phyloP scores from a whole-genome alignment of 345 rosid species.

The Lagerstroemia speciosa region DNA sequence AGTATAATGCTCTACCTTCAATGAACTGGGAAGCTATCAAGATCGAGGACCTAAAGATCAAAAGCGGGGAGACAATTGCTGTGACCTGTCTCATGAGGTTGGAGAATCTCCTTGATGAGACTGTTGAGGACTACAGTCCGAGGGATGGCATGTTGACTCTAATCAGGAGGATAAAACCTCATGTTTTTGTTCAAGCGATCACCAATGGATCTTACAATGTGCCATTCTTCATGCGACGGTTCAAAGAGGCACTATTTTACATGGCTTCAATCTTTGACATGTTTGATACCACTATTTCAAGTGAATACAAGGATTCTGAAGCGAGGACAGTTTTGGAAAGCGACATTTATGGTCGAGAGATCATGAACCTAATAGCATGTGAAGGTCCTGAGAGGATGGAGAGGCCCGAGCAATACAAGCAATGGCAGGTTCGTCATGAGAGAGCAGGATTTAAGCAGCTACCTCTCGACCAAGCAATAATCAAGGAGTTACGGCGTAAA shows the following conservation, averaged over 20 bases:
- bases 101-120: conserved; percentile 53
- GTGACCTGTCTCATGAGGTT: conserved; percentile 43
- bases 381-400: too few species aligned
- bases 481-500: too few species aligned
- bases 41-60: conserved; percentile 54
- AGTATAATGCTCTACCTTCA: conserved; percentile 50
- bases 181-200: conserved; percentile 42
- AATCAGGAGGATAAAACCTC: conserved; percentile 48
- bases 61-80: conserved; percentile 46
- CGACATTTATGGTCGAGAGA: conserved; percentile 52
- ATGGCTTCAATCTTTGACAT: conserved; percentile 59
- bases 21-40: conserved; percentile 64
- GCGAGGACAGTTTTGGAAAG: conserved; percentile 50
- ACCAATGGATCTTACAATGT: conserved; percentile 58
- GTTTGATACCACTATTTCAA: conserved; percentile 47
- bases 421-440: too few species aligned
- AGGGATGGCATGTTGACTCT: conserved; percentile 47
- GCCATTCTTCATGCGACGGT: conserved; percentile 68
- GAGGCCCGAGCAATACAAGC: too few species aligned
- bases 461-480: too few species aligned
- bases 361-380: too few species aligned
- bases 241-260: conserved; percentile 70
- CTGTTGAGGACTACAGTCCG: conserved; percentile 47
- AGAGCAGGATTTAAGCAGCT: too few species aligned
- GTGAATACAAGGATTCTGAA: conserved; percentile 21